These are phyloP conservation scores for Verticillium zaregamsianum DNA, from an alignment of 2,329 filamentous ascomycete species.

Conservation along the genomic window DNA sequence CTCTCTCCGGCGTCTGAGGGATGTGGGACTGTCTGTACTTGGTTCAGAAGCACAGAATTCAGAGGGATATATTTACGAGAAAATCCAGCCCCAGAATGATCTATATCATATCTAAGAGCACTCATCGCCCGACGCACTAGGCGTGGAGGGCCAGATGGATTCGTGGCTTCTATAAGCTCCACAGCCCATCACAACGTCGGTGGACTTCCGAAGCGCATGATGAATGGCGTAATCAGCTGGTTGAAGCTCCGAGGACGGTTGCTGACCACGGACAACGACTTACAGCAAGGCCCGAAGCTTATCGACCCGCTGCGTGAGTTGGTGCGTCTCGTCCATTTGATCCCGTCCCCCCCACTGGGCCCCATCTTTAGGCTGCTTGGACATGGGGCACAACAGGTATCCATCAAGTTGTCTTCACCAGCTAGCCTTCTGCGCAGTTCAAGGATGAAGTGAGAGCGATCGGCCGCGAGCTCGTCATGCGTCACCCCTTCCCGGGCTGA, in stretches of 20 bases:
- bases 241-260: not conserved
- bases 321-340: not conserved
- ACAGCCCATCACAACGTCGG: constrained; percentile 40
- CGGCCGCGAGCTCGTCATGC: constrained; percentile 67
- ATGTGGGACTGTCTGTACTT: not conserved
- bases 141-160: no score
- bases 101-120: no score
- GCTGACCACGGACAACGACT: not conserved
- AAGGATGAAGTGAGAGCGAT: constrained; percentile 38
- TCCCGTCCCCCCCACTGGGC: not conserved
- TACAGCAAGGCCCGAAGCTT: constrained; percentile 47
- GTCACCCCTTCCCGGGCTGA: constrained; percentile 75
- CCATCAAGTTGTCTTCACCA: no score
- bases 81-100: no score
- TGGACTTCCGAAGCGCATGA: constrained; percentile 30
- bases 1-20: not conserved
- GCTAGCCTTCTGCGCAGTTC: not conserved
- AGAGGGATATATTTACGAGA: no score
- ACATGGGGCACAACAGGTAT: no score
- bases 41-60: no score
- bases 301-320: constrained; percentile 77
- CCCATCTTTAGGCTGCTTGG: no score
- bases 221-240: constrained; percentile 21
- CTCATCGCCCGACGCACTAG: no score
- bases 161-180: not conserved